Percentiles rank a stretch among this genome's conserved stretches.
These are phyloP conservation scores for Emiliania huxleyi DNA, from an alignment of 78 protist species.

Conservation along the genomic window DNA sequence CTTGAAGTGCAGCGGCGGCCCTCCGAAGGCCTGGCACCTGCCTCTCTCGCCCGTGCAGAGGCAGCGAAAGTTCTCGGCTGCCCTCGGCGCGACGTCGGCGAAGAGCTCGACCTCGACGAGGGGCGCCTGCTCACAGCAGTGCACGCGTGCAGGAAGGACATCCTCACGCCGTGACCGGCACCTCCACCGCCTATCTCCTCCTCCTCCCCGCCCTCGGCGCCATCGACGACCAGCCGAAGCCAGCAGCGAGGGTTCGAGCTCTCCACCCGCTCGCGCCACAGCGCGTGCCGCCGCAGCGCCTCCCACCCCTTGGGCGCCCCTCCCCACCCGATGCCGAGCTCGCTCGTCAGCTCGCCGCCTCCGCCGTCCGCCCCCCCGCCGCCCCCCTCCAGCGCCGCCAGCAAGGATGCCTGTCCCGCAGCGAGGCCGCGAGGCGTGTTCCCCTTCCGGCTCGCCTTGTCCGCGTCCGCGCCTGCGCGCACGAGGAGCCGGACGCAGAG, in stretches of 20 bases:
- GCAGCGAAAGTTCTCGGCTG: slow-evolving; percentile 87
- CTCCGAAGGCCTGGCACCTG: background rate
- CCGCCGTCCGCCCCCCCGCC: background rate
- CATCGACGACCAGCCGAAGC: background rate
- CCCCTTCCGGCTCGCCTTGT: background rate
- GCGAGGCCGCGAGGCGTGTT: background rate
- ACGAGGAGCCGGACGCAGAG: background rate
- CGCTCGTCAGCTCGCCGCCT: background rate
- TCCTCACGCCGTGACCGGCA: too few relatives aligned
- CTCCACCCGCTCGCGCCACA: background rate
- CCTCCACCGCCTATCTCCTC: too few relatives aligned
- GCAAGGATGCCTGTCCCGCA: background rate
- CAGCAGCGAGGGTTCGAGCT: background rate
- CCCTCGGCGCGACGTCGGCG: slow-evolving; percentile 80
- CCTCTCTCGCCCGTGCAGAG: slow-evolving; percentile 69
- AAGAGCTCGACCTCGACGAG: slow-evolving; percentile 66
- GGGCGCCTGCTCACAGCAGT: background rate
- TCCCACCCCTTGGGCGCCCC: background rate
- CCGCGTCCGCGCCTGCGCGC: background rate
- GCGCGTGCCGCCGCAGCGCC: background rate
- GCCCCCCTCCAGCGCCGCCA: background rate
- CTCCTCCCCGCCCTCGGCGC: background rate
- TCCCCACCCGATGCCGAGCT: background rate
- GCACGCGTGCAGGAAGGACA: too few relatives aligned
- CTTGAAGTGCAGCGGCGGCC: slow-evolving; percentile 29